These are phyloP conservation scores for Pseudonitzschia pungens DNA, from an alignment of 108 stramenopile genomes.

Conservation along the genomic window DNA sequence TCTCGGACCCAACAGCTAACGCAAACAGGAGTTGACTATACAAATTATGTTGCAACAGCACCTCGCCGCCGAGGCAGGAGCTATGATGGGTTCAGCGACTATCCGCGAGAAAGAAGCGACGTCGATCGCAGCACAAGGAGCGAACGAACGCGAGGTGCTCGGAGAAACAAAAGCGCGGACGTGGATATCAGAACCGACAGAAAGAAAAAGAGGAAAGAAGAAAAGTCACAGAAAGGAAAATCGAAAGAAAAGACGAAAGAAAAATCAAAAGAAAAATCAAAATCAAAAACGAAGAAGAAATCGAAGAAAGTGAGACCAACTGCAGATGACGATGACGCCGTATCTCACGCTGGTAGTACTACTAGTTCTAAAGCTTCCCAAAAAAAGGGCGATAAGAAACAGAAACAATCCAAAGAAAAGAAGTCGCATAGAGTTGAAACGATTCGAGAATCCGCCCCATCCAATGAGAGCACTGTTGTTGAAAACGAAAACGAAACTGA, in stretches of 20 bases:
- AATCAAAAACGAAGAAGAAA: not conserved
- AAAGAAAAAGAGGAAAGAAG: not conserved
- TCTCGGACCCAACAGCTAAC: conserved; percentile 6
- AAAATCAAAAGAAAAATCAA: not conserved
- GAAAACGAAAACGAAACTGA: not conserved
- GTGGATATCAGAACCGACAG: no score
- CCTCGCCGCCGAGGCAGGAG: conserved; percentile 1
- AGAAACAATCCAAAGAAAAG: not conserved
- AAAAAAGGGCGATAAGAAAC: not conserved
- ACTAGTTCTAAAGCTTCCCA: not conserved
- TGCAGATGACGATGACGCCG: not conserved
- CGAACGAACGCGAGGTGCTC: no score
- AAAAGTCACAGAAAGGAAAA: not conserved
- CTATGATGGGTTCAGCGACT: not conserved
- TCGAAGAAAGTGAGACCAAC: not conserved
- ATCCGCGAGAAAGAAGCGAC: not conserved
- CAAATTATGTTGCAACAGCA: not conserved
- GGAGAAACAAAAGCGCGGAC: no score
- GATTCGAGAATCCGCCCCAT: not conserved
- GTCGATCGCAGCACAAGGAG: no score
- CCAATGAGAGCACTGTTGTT: not conserved
- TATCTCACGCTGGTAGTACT: not conserved
- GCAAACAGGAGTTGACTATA: not conserved
- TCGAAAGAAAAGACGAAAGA: not conserved
- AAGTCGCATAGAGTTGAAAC: not conserved